A percentile compares a stretch with the other conserved stretches of the same genome.
These are phyloP conservation scores for Trapa incisa DNA, from an alignment of 345 rosid species.

Conservation along the genomic window DNA sequence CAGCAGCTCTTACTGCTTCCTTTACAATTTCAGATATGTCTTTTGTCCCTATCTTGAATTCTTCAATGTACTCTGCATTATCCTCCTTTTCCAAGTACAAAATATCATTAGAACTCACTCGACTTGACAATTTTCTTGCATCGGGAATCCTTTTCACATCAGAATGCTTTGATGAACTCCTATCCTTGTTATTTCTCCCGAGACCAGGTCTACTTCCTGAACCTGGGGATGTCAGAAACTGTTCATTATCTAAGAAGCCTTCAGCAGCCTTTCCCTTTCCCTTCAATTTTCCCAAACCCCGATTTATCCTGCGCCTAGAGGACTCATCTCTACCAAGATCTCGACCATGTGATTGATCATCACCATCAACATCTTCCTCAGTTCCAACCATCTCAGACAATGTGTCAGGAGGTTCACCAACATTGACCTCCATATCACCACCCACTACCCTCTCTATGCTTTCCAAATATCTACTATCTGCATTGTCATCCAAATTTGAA, in stretches of 20 bases:
- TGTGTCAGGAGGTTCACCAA: constrained; percentile 33
- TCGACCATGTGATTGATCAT: constrained; percentile 31
- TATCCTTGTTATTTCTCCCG: constrained; percentile 62
- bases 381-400: constrained; percentile 25
- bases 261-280: constrained; percentile 63
- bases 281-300: constrained; percentile 46
- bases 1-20: constrained; percentile 86
- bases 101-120: constrained; percentile 21
- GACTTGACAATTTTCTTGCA: constrained; percentile 28
- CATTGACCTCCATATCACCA: constrained; percentile 20
- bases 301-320: constrained; percentile 45
- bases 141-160: constrained; percentile 48
- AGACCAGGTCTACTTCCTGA: constrained; percentile 42
- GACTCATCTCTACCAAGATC: constrained; percentile 69
- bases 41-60: constrained; percentile 63
- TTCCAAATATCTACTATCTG: constrained; percentile 27
- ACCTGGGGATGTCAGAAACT: constrained; percentile 44
- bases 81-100: constrained; percentile 52
- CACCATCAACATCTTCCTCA: constrained; percentile 33
- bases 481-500: constrained; percentile 27
- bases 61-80: constrained; percentile 60
- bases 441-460: constrained; percentile 35
- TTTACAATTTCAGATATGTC: constrained; percentile 68
- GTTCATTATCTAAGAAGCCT: constrained; percentile 45
- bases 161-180: constrained; percentile 27